Evolutionary conservation across 1,284 basidiomycete genomes (phyloP), one percentile per base, ranked within the genome.

Genomic region (Ceratobasidium theobromae): DNA sequence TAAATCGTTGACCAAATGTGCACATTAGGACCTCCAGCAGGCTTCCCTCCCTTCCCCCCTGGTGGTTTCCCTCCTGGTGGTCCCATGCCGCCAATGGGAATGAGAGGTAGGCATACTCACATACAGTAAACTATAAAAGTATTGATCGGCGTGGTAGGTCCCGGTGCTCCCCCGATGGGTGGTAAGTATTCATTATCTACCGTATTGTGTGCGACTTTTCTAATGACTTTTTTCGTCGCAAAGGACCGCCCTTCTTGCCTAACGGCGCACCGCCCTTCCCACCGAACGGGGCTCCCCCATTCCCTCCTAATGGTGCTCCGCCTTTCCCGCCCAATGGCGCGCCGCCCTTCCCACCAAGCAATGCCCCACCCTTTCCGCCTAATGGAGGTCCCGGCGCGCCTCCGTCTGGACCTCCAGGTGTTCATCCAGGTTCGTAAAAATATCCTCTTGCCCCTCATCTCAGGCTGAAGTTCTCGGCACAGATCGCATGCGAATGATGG

Each of bases 401-500:
- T 21, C 66, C 49, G 45, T 65, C 53, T 12, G 70, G 72, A 3
- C 76, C 75, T 18, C 78, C 79, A 52, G 77, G 79, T 21, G 90
- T 94, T 71, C 92, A 94, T 76, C 92, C 92, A n/a, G 91, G 58
- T 62, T 18, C 27, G 58, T 52, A 8, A 18, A n/a, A n/a, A 51
- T 41, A 6, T 5, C 40, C 43, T 38, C 18, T 21, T 6, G 18
- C 9, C 18, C 9, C 6, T 21, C 9, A 11, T 11, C 43, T 14
- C 43, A 9, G n/a, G n/a, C 23, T 18, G 48, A 14, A 53, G 11
- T 12, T 21, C 18, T 16, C 14, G 52, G 8, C 25, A 41, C 16
- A 62, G 58, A 94, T 77, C 82, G 91, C 68, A 72, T 91, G 75
- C 81, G 90, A 68, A 93, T 93, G 90, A 85, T 93, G 86, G 84